These are phyloP conservation scores for Aspergillus sp. DNA, from an alignment of 2,329 filamentous ascomycete species.

Conservation along the genomic window DNA sequence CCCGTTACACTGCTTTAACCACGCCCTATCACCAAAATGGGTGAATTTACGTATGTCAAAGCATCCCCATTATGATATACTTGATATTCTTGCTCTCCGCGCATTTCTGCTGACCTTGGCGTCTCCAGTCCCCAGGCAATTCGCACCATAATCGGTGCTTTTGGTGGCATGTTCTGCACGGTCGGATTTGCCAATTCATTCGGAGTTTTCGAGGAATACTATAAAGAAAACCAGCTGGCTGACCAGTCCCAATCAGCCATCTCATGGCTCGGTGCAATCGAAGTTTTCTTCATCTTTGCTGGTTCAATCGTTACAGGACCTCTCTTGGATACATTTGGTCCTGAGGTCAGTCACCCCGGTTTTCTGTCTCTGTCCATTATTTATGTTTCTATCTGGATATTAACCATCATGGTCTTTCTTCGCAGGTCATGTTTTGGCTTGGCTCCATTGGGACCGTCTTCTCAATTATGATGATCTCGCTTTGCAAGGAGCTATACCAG, in stretches of 20 bases:
- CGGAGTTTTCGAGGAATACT: slow-evolving; percentile 30
- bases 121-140: slow-evolving; percentile 16
- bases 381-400: too few species aligned
- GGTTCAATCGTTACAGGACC: slow-evolving; percentile 20
- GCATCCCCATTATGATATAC: too few species aligned
- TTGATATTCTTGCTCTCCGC: slow-evolving; percentile 5
- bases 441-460: slow-evolving; percentile 24
- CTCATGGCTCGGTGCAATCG: slow-evolving; percentile 28
- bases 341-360: slow-evolving; percentile 13
- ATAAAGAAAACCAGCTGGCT: slow-evolving; percentile 17
- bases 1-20: too few species aligned
- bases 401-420: too few species aligned
- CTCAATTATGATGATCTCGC: slow-evolving; percentile 29
- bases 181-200: slow-evolving; percentile 34
- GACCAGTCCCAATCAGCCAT: slow-evolving; percentile 22
- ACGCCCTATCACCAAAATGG: too few species aligned
- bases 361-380: too few species aligned
- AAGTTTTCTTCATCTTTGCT: slow-evolving; percentile 25
- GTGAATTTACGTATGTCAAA: too few species aligned
- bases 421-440: slow-evolving; percentile 20
- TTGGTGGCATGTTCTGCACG: slow-evolving; percentile 26
- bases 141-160: slow-evolving; percentile 24
- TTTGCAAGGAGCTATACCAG: slow-evolving; percentile 31
- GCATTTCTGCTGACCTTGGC: neutral
- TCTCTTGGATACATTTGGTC: slow-evolving; percentile 25